Conservation (phyloP, 495 filamentous ascomycete species). For the Xylaria grammica region DNA sequence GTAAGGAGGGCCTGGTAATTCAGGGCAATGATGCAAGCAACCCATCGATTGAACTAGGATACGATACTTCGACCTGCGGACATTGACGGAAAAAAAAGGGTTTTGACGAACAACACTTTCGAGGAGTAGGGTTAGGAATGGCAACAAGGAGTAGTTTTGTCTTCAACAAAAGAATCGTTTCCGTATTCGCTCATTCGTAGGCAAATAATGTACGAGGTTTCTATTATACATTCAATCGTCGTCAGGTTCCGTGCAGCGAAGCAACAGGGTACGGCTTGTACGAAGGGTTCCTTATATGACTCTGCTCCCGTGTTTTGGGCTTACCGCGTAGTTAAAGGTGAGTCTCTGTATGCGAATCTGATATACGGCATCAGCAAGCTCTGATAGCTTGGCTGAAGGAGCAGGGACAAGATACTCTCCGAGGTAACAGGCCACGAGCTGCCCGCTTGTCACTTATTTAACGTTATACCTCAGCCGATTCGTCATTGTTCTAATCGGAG, state of each 20-base stretch:
- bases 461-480: no score
- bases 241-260: background rate
- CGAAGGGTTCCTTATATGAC: background rate
- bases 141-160: conserved; percentile 9
- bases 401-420: no score
- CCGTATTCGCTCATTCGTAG: background rate
- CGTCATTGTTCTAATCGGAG: no score
- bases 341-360: background rate
- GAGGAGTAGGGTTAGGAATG: background rate
- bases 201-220: conserved; percentile 11
- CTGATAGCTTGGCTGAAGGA: no score
- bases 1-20: conserved; percentile 5
- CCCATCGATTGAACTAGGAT: conserved; percentile 15
- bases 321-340: background rate
- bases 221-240: background rate
- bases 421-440: no score
- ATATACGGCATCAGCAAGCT: background rate
- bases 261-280: background rate
- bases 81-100: conserved; percentile 2
- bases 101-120: conserved; percentile 1
- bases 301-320: no score
- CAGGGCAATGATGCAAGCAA: conserved; percentile 11
- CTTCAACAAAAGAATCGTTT: conserved; percentile 9
- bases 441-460: no score
- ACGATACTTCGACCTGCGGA: conserved; percentile 17